phyloP scores from a whole-genome alignment of 257 asterid genomes.

The Scutellaria minor region DNA sequence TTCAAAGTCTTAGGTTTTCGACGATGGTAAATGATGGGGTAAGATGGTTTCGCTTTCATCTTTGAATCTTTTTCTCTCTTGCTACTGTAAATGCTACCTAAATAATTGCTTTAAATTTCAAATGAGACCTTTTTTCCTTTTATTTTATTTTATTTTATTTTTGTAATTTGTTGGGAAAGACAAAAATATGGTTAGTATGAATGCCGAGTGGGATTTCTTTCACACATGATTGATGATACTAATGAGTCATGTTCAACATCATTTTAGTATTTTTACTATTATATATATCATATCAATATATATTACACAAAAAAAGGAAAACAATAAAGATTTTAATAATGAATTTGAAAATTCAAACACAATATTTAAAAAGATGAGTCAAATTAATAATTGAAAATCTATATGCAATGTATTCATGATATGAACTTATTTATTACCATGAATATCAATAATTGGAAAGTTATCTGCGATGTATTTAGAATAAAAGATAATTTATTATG shows the following conservation, averaged over 20 bases:
- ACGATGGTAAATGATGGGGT: constrained; percentile 44
- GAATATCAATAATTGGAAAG: no score
- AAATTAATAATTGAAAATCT: no score
- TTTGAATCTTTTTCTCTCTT: constrained; percentile 61
- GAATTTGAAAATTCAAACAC: no score
- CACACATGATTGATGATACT: constrained; percentile 31
- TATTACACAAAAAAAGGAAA: no score
- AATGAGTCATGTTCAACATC: background rate
- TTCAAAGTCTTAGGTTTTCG: constrained; percentile 53
- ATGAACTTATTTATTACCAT: no score
- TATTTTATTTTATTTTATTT: constrained; percentile 34
- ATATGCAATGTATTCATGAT: no score
- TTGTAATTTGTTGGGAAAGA: constrained; percentile 1
- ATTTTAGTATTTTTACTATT: background rate
- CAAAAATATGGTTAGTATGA: constrained; percentile 18
- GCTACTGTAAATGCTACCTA: constrained; percentile 54
- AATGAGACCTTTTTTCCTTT: constrained; percentile 58
- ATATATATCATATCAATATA: no score
- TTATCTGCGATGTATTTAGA: no score
- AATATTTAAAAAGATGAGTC: no score
- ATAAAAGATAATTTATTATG: no score
- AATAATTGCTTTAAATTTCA: constrained; percentile 57
- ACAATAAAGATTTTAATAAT: no score
- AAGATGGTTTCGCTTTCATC: constrained; percentile 87
- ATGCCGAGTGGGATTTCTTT: constrained; percentile 30